These are phyloP conservation scores for Sporothrix pseudoabietina DNA, from an alignment of 2,329 filamentous ascomycete species.

Conservation along the genomic window DNA sequence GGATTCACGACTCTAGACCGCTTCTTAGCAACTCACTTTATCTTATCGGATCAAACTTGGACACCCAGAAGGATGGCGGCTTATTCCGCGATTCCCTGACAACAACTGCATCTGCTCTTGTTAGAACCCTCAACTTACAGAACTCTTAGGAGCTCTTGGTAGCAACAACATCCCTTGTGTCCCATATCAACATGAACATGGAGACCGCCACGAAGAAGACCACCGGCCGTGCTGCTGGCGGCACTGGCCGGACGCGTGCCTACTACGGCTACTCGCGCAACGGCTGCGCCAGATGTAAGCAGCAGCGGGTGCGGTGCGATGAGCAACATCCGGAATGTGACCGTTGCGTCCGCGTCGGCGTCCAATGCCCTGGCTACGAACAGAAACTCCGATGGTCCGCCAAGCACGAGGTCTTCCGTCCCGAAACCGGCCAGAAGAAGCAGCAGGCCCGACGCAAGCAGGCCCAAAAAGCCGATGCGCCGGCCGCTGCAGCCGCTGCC, in stretches of 20 bases:
- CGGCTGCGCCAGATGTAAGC: constrained; percentile 35
- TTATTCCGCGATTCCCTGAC: constrained; percentile 13
- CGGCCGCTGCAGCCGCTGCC: neutral
- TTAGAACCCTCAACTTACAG: neutral
- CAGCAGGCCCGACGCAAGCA: constrained; percentile 20
- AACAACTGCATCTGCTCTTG: constrained; percentile 10
- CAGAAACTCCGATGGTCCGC: constrained; percentile 52
- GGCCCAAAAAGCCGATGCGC: neutral
- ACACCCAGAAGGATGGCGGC: constrained; percentile 13
- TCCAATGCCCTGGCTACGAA: constrained; percentile 50
- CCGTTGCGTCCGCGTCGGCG: constrained; percentile 48
- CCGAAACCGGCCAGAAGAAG: constrained; percentile 18
- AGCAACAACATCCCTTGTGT: neutral
- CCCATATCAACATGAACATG: constrained; percentile 1
- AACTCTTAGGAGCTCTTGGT: neutral
- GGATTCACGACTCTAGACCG: neutral
- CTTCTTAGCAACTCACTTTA: neutral
- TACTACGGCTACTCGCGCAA: constrained; percentile 36
- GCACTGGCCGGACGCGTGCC: constrained; percentile 29
- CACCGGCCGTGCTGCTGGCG: constrained; percentile 15
- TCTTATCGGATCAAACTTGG: constrained; percentile 9
- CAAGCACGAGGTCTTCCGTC: constrained; percentile 48
- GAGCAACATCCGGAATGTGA: constrained; percentile 40
- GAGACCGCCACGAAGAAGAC: constrained; percentile 21
- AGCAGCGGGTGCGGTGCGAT: constrained; percentile 35